Evolutionary conservation across 257 asterid genomes (phyloP).

Genomic region (Penstemon barbatus): DNA sequence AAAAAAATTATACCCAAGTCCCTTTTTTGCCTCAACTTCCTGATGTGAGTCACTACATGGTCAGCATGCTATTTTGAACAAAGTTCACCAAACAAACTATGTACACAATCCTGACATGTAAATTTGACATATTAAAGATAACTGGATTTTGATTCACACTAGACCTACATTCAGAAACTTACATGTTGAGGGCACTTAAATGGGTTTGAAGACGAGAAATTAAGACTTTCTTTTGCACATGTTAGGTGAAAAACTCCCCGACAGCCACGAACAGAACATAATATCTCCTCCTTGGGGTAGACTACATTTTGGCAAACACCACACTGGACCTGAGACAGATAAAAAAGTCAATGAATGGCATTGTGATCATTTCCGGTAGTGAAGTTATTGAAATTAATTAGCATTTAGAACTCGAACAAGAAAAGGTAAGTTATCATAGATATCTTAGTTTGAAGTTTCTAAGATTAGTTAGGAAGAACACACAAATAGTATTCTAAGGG

Average conservation of each 20-base stretch:
- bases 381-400: conserved; percentile 7
- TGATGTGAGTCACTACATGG: neutral
- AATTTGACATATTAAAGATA: neutral
- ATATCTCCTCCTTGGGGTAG: conserved; percentile 49
- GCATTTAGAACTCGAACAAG: neutral
- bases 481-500: neutral
- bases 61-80: conserved; percentile 1
- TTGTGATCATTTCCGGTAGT: conserved; percentile 5
- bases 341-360: neutral
- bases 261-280: conserved; percentile 71
- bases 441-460: conserved; percentile 14
- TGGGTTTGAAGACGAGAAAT: conserved; percentile 54
- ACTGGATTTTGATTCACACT: neutral
- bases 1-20: neutral
- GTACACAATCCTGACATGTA: neutral
- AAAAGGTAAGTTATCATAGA: neutral
- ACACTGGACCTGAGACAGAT: conserved; percentile 60
- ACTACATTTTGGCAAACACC: conserved; percentile 58
- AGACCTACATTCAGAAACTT: conserved; percentile 34
- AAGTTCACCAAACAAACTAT: neutral
- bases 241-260: conserved; percentile 53
- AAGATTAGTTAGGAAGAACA: conserved; percentile 9
- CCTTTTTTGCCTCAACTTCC: conserved; percentile 19
- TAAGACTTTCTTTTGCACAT: conserved; percentile 57
- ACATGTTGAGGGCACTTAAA: conserved; percentile 97